Base-by-base conservation (phyloP, 148 eudicot genomes). In the Pouteria glomerata region DNA sequence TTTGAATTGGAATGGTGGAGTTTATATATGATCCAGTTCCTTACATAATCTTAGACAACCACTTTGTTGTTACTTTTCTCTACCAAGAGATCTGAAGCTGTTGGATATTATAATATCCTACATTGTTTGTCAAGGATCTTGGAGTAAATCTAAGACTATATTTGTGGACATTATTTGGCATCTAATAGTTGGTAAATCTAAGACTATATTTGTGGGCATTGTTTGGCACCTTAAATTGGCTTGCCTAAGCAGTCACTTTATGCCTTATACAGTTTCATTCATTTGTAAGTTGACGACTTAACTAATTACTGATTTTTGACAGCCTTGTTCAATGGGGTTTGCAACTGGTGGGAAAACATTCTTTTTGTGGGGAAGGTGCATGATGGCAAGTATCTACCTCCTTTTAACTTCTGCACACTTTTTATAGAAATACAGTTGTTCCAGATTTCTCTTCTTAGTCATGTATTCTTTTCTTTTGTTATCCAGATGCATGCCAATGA, bases 311-410 rank as follows among this genome's bases (percentile, higher is more conserved):
- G 23, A 69, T 57, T 44, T 64, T 78, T 78, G 66, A 74, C 85
- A 94, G 98, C 97, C 98, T 75, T 94, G 98, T 82, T 94, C 98
- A 3, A 94, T 94, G 98, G 98, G 98, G 62, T 94, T 94, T 80
- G 98, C 98, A 55, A 94, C 98, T 74, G 98, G 98, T 59, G 98
- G 98, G 44, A 85, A 72, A 76, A 94, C 98, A 72, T 94, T 91
- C 84, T 94, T 94, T 80, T 70, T 94, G 72, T 94, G 98, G 98
- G 98, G 98, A 82, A 97, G 98, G 51, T 94, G 97, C 89, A 94
- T 94, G 98, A 94, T 94, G 98, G 98, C 85, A 82, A 86, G 89
- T 78, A 57, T 62, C 75, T 70, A 67, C 51, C 45, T 44, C 61
- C 73, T 73, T 65, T 67, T 24, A 26, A 57, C 35, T 52, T 52